A percentile compares a stretch with the other conserved stretches of the same genome.
Conservation (phyloP, 1,284 basidiomycete species). For the Cutaneotrichosporon mucoides region DNA sequence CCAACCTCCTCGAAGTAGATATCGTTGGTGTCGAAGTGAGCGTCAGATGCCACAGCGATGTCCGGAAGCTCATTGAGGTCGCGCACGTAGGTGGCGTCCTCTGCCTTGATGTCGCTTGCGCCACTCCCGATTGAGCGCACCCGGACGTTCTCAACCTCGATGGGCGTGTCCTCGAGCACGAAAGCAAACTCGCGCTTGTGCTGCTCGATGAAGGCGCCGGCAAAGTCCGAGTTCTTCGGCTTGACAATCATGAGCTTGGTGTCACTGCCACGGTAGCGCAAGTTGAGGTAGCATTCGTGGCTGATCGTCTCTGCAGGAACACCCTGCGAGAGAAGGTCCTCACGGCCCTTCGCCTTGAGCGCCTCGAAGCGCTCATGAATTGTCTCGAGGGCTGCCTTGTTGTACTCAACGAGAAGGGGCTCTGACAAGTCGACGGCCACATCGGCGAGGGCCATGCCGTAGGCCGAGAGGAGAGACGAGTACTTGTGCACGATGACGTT, state of each 20-base stretch:
- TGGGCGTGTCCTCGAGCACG: slow-evolving; percentile 65
- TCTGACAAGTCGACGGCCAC: slow-evolving; percentile 46
- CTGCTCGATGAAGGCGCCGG: slow-evolving; percentile 68
- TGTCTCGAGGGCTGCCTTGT: slow-evolving; percentile 63
- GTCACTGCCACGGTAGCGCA: slow-evolving; percentile 77
- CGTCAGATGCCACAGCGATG: slow-evolving; percentile 55
- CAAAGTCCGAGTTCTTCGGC: slow-evolving; percentile 66
- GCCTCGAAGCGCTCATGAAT: slow-evolving; percentile 64
- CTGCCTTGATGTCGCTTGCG: slow-evolving; percentile 67
- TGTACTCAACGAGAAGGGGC: slow-evolving; percentile 56
- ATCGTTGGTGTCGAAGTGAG: slow-evolving; percentile 45
- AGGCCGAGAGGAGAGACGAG: slow-evolving; percentile 82
- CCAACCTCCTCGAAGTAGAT: slow-evolving; percentile 20
- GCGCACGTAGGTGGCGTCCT: slow-evolving; percentile 61
- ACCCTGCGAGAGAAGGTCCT: slow-evolving; percentile 68
- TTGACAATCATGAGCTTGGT: slow-evolving; percentile 74
- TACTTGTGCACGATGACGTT: slow-evolving; percentile 81
- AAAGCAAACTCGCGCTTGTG: slow-evolving; percentile 89
- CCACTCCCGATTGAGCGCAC: slow-evolving; percentile 70
- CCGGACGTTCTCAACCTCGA: slow-evolving; percentile 89
- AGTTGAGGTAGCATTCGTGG: slow-evolving; percentile 78
- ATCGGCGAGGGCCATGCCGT: slow-evolving; percentile 83
- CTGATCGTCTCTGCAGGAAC: slow-evolving; percentile 59
- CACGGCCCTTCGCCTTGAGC: slow-evolving; percentile 44
- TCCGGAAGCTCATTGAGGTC: neutral